Evolutionary conservation across 192 early-diverging fungal species (phyloP), one percentile per base, ranked within the genome.

Genomic region (Gaertneriomyces sp.): DNA sequence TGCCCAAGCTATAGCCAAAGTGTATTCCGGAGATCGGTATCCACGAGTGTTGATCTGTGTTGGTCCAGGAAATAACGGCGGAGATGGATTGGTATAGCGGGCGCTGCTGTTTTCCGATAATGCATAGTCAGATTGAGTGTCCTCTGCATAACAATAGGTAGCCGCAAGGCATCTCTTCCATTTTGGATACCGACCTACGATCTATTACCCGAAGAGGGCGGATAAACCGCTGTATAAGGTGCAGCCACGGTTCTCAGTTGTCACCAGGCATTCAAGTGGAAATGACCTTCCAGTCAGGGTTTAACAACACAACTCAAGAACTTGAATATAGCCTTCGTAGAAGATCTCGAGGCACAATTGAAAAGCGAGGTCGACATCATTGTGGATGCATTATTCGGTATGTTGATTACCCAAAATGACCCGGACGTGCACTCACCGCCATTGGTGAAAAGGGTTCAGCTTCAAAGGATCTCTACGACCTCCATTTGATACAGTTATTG

Each of bases 11-110:
- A 81, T 95, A 25, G 77, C 85, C 20, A 83, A 87, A 43, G 85
- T 82, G 19, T 94, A 90, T 71, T 77, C 79, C 25, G 69, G 56
- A 6, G 74, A 82, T 5, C 69, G 53, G 11, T 61, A 79, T 50
- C 61, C 80, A 4, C 78, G 75, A 33, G 80, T 93, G 6, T 71
- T 91, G 6, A 77, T 94, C 20, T 94, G 95, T n/a, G 94, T 97
- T 76, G 96, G 87, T 0, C 89, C 89, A 42, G 96, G 96, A 45
- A 98, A 99, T 72, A 99, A 99, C 74, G 96, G 96, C 38, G 95
- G 95, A 14, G 96, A 99, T 76, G 96, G 87, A 1, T 80, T 99
- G 14, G 96, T 33, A 33, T 33, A 33, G 0, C 2, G 25, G 25
- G 25, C 2, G 25, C 25, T 33, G 25, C 25, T 33, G 25, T 33